Percentiles rank a stretch among this genome's conserved stretches.
Evolutionary conservation across 148 eudicot genomes (phyloP).

Genomic region (Silene latifolia): DNA sequence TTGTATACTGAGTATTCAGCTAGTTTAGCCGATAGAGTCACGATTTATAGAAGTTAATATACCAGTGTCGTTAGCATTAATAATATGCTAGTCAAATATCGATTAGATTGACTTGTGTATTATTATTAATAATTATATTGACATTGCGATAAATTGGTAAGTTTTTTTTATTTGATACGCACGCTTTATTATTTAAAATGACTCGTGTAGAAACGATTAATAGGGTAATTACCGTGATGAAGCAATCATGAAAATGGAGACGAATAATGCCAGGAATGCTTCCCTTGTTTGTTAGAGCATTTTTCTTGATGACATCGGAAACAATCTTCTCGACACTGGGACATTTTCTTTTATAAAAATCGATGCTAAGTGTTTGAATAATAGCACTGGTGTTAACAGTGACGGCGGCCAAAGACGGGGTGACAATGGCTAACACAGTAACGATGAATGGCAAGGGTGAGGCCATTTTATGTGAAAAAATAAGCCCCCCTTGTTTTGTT

Average conservation of each 20-base stretch:
- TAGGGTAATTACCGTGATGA: conserved; percentile 16
- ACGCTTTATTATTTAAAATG: too few species aligned
- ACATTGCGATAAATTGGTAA: too few species aligned
- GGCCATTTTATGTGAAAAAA: conserved; percentile 5
- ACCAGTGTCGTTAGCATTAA: too few species aligned
- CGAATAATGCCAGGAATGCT: conserved; percentile 26
- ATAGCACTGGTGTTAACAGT: conserved; percentile 15
- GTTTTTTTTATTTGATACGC: too few species aligned
- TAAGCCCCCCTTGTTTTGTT: not conserved
- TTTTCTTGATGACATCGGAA: not conserved
- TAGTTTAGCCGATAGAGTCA: too few species aligned
- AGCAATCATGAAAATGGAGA: conserved; percentile 31
- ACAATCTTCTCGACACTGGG: conserved; percentile 23
- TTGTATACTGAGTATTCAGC: too few species aligned
- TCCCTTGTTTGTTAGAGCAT: not conserved
- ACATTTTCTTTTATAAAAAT: conserved; percentile 21
- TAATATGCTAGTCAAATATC: too few species aligned
- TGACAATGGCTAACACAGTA: not conserved
- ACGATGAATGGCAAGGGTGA: not conserved
- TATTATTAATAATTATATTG: too few species aligned
- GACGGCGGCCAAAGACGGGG: not conserved
- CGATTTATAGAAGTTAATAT: too few species aligned
- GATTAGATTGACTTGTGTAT: too few species aligned
- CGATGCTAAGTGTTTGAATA: conserved; percentile 9
- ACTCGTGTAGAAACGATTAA: not conserved